phyloP scores from a whole-genome alignment of 2,329 filamentous ascomycete species.

The Elsinoe fawcettii region DNA sequence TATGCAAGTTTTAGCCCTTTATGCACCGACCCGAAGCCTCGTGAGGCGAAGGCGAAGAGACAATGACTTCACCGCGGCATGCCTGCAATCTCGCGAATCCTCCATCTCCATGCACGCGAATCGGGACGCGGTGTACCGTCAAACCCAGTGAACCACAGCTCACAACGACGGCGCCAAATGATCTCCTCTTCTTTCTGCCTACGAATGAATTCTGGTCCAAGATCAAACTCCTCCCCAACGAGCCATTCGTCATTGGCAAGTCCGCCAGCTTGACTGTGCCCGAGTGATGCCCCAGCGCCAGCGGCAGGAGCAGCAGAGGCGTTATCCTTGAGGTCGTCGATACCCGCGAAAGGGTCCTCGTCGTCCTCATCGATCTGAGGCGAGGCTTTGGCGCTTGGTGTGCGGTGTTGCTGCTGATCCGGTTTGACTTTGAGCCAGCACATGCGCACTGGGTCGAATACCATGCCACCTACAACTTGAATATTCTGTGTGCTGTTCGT shows the following conservation, averaged over 20 bases:
- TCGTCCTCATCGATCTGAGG: slow-evolving; percentile 66
- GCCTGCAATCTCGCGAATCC: slow-evolving; percentile 41
- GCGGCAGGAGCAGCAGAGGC: slow-evolving; percentile 11
- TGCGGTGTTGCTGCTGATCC: slow-evolving; percentile 24
- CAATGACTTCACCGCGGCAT: not conserved
- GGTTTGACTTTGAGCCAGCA: slow-evolving; percentile 77
- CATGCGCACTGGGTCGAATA: slow-evolving; percentile 95
- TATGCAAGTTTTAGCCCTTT: not conserved
- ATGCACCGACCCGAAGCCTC: not conserved
- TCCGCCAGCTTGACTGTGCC: slow-evolving; percentile 22
- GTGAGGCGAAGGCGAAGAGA: not conserved
- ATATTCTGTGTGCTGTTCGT: slow-evolving; percentile 65
- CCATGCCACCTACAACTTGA: slow-evolving; percentile 95
- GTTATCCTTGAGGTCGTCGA: slow-evolving; percentile 79
- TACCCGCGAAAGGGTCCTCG: slow-evolving; percentile 85
- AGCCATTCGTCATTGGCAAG: slow-evolving; percentile 61
- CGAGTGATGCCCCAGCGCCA: slow-evolving; percentile 18
- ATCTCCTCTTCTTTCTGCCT: slow-evolving; percentile 87
- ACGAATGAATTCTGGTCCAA: slow-evolving; percentile 86
- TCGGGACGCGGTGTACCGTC: slow-evolving; percentile 47
- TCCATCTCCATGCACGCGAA: slow-evolving; percentile 67
- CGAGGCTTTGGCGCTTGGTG: slow-evolving; percentile 29
- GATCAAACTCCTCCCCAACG: slow-evolving; percentile 78
- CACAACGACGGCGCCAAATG: slow-evolving; percentile 80
- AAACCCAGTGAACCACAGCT: slow-evolving; percentile 62